Percentiles rank a stretch among this genome's conserved stretches.
Conservation (phyloP, 1,284 basidiomycete species). For the Cutaneotrichosporon sp. region DNA sequence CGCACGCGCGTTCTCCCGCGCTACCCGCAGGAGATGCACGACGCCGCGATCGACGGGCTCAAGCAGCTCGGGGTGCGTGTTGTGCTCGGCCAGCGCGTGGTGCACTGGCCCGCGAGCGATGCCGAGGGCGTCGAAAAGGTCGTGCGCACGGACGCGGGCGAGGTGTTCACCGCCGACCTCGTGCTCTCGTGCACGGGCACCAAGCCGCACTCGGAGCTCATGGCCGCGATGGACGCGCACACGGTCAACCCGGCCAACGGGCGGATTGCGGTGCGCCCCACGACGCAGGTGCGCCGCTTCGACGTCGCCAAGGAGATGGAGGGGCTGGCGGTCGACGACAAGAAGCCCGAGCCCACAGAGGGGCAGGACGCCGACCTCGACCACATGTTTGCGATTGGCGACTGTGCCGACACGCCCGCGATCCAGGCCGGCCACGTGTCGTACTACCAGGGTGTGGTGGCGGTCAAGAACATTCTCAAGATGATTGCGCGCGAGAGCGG, state of each 20-base stretch:
- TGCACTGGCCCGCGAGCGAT: slow-evolving; percentile 44
- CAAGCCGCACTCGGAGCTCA: slow-evolving; percentile 65
- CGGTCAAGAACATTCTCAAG: slow-evolving; percentile 52
- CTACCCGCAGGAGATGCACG: slow-evolving; percentile 55
- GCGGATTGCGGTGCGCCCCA: slow-evolving; percentile 60
- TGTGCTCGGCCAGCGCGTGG: slow-evolving; percentile 54
- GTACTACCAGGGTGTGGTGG: slow-evolving; percentile 60
- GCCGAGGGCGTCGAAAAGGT: slow-evolving; percentile 46
- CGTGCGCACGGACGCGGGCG: slow-evolving; percentile 62
- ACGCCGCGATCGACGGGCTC: slow-evolving; percentile 44
- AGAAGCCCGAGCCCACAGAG: neutral
- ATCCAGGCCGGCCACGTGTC: slow-evolving; percentile 68
- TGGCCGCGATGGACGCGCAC: slow-evolving; percentile 59
- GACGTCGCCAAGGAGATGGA: neutral
- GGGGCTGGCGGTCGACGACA: slow-evolving; percentile 11
- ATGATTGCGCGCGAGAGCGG: slow-evolving; percentile 33
- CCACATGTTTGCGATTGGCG: slow-evolving; percentile 55
- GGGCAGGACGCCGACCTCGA: slow-evolving; percentile 23
- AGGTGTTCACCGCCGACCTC: slow-evolving; percentile 64
- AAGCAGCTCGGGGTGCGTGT: slow-evolving; percentile 52
- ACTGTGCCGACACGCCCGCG: slow-evolving; percentile 54
- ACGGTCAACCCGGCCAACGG: slow-evolving; percentile 58
- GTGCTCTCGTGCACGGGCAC: slow-evolving; percentile 77
- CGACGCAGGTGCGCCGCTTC: slow-evolving; percentile 58
- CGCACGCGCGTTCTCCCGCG: slow-evolving; percentile 53